phyloP scores from a whole-genome alignment of 192 early-diverging fungal species.

The Chytriomyces sp. region DNA sequence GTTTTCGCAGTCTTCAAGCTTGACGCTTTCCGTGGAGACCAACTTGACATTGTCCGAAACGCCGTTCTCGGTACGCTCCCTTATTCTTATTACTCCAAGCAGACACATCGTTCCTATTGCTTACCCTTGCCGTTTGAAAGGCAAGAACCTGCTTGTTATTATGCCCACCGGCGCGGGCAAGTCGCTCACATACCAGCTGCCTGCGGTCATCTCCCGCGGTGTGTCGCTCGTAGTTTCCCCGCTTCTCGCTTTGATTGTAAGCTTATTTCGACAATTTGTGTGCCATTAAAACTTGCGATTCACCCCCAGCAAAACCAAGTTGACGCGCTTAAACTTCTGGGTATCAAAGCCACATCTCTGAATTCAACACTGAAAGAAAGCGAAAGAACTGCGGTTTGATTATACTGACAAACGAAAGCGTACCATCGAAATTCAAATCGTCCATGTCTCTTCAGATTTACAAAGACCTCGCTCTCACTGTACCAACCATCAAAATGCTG shows the following conservation, averaged over 20 bases:
- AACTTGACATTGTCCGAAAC: constrained; percentile 42
- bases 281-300: constrained; percentile 24
- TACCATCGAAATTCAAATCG: background rate
- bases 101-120: background rate
- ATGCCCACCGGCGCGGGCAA: constrained; percentile 64
- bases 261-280: background rate
- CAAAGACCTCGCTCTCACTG: constrained; percentile 31
- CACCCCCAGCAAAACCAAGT: constrained; percentile 54
- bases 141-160: constrained; percentile 50
- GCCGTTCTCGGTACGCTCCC: constrained; percentile 40
- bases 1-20: constrained; percentile 43
- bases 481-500: constrained; percentile 48
- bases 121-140: constrained; percentile 1
- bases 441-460: constrained; percentile 29
- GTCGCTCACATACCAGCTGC: constrained; percentile 57
- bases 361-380: constrained; percentile 46
- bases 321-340: constrained; percentile 40
- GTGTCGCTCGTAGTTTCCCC: constrained; percentile 56
- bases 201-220: constrained; percentile 47
- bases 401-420: background rate
- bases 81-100: background rate
- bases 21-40: constrained; percentile 42
- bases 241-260: constrained; percentile 37
- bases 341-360: constrained; percentile 45
- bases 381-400: constrained; percentile 33